Base-by-base conservation (phyloP, 108 stramenopile genomes). In the Nitzschia sp. region DNA sequence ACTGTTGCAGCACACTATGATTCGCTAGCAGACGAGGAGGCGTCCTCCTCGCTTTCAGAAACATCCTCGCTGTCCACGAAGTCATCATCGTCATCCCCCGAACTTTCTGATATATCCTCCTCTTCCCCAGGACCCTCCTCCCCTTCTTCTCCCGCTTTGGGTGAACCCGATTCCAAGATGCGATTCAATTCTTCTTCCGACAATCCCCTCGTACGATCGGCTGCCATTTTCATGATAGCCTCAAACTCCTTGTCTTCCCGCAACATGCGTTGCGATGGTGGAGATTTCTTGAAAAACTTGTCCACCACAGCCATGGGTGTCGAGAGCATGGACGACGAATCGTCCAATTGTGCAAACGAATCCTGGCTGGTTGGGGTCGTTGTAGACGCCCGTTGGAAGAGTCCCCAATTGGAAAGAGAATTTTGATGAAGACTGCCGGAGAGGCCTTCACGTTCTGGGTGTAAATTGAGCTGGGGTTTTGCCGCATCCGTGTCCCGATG, bases 131-230 rank as follows among this genome's bases (percentile, higher is more conserved):
- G 3, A 48, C 46, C 3, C 1, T 48, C 46, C 6, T 17, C 17
- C 17, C 17, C 46, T 5, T 6, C 6, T 17, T 3, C 14, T 3
- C n/a, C 46, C 14, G 46, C 6, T 6, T 48, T 17, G n/a, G 17
- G n/a, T 6, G 46, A 17, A 48, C 46, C n/a, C 17, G 46, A 17
- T 39, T 22, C 38, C 57, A 58, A 29, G 17, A 58, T 40, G n/a
- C 38, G 22, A 58, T 58, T 58, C n/a, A 58, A 39, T 37, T 58
- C 34, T 10, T 58, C 57, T 58, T 58, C 57, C 39, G 57, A 58
- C 19, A 58, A 39, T n/a, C 37, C 57, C 38, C 38, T 58, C 8
- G 57, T 58, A 3, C 57, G 57, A n/a, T 58, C 57, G 2, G 57
- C 57, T 39, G 57, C 57, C 57, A 58, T 39, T 58, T 39, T 22